Base-by-base conservation (phyloP, 441 rosid species). In the Eruca vesicaria region DNA sequence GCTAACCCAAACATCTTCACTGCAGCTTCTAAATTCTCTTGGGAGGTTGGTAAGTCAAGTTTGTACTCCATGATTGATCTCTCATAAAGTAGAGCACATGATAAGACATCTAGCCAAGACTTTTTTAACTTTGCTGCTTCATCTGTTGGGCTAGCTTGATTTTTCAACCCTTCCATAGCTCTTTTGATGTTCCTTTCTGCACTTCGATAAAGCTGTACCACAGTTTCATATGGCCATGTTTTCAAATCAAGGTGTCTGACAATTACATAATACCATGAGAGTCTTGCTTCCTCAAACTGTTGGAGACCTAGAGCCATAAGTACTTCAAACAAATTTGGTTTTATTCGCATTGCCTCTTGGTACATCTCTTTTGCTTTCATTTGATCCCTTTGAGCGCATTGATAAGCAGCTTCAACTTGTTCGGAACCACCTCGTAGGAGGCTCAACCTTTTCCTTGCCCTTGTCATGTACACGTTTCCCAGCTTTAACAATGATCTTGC, bases 201-300 rank as follows among this genome's bases (percentile, higher is more conserved):
- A n/a, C 14, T 74, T 78, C 86, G 78, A 81, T 87, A 89, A 9
- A 84, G 78, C 69, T 81, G 75, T 28, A 82, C 67, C 11, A 87
- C 79, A 63, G 80, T 81, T 61, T 72, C 61, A 78, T 77, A 78
- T 66, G 85, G 82, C 89, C 88, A 86, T 14, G 85, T 73, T 53
- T 84, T 75, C 70, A 85, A 63, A 79, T 87, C 86, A 73, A 72
- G 80, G 21, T 82, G 82, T 71, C 71, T 79, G 71, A 83, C 77
- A 79, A 86, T 76, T 7, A 86, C 87, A 68, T 85, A 87, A 74
- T 85, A 84, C 92, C 94, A 89, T 62, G 88, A 81, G 71, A 87
- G 88, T 66, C 86, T 87, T 75, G 89, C 94, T 81, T 79, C 88
- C 85, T 85, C 94, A 79, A 85, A 89, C n/a, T n/a, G n/a, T n/a